phyloP scores from a whole-genome alignment of 2,329 filamentous ascomycete genomes.

The Ceratocystis cacaofunesta region DNA sequence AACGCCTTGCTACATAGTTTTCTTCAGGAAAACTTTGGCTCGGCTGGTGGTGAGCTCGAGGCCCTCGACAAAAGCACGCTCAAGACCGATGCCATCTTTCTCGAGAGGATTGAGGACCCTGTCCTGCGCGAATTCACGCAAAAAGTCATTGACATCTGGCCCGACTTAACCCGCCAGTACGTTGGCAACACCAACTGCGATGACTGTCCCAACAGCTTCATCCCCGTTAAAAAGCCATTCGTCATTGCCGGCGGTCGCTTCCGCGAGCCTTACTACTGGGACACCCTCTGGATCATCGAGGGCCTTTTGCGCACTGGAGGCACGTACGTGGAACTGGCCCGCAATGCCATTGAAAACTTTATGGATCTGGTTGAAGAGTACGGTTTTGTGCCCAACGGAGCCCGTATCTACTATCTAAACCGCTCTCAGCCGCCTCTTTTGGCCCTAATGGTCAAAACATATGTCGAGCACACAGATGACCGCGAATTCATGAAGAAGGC shows the following conservation, averaged over 20 bases:
- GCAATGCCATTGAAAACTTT: constrained; percentile 57
- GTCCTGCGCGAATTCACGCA: constrained; percentile 45
- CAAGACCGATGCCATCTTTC: constrained; percentile 41
- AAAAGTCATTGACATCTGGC: constrained; percentile 56
- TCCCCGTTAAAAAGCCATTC: constrained; percentile 51
- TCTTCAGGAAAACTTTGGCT: constrained; percentile 46
- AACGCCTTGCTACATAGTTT: constrained; percentile 48
- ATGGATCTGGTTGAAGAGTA: constrained; percentile 49
- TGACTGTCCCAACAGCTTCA: constrained; percentile 48
- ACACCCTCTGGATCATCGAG: constrained; percentile 54
- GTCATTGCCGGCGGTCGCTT: constrained; percentile 59
- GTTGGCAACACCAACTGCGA: constrained; percentile 37
- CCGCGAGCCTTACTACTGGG: constrained; percentile 57
- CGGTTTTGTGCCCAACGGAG: constrained; percentile 54
- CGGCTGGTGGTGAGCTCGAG: constrained; percentile 48
- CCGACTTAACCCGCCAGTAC: constrained; percentile 48
- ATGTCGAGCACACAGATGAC: constrained; percentile 51
- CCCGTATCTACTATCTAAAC: constrained; percentile 53
- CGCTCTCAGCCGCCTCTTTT: constrained; percentile 52
- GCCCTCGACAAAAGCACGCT: constrained; percentile 37
- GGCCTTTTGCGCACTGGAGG: constrained; percentile 50
- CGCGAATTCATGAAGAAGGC: constrained; percentile 42
- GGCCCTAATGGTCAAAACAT: constrained; percentile 49
- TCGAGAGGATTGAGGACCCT: constrained; percentile 40
- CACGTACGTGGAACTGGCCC: constrained; percentile 45